Percentiles rank a stretch among this genome's conserved stretches.
Evolutionary conservation across 2,329 filamentous ascomycete genomes (phyloP).

Genomic region (Penicillium griseofulvum): DNA sequence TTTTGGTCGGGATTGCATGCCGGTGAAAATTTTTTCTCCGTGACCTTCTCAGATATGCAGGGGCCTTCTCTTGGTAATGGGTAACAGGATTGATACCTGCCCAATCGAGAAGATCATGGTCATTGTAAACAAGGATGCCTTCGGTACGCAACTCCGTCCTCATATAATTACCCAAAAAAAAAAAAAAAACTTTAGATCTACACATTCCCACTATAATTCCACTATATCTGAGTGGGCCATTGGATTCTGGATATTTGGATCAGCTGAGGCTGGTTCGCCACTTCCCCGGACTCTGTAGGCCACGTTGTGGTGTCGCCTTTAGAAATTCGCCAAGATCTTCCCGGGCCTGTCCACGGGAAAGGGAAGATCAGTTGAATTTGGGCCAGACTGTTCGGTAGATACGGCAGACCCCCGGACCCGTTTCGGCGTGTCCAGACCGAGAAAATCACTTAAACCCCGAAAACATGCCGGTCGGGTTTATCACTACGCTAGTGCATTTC

Average conservation of each 20-base stretch:
- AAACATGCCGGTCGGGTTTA: background rate
- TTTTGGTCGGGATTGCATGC: constrained; percentile 7
- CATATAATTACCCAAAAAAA: too few species aligned
- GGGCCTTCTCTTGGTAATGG: constrained; percentile 5
- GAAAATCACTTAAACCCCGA: background rate
- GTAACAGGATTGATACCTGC: background rate
- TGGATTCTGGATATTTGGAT: constrained; percentile 1
- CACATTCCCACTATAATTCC: constrained; percentile 4
- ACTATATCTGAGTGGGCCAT: constrained; percentile 10
- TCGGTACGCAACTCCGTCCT: background rate
- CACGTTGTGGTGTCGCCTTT: constrained; percentile 11
- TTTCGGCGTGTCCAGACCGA: constrained; percentile 11
- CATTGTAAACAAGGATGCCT: background rate
- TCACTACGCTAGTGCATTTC: constrained; percentile 1
- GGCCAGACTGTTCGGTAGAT: constrained; percentile 19
- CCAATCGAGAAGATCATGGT: constrained; percentile 6
- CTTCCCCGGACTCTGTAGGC: constrained; percentile 21
- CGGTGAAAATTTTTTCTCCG: constrained; percentile 16
- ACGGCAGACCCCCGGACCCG: constrained; percentile 17
- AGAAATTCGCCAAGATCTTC: constrained; percentile 2
- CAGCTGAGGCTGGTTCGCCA: constrained; percentile 14
- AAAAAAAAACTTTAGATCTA: background rate
- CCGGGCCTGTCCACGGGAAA: background rate
- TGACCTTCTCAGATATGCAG: constrained; percentile 1
- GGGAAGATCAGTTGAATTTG: background rate